Percentiles rank a stretch among this genome's conserved stretches.
These are phyloP conservation scores for Hortiboletus flavorubellus DNA, from an alignment of 768 basidiomycete species.

Conservation along the genomic window DNA sequence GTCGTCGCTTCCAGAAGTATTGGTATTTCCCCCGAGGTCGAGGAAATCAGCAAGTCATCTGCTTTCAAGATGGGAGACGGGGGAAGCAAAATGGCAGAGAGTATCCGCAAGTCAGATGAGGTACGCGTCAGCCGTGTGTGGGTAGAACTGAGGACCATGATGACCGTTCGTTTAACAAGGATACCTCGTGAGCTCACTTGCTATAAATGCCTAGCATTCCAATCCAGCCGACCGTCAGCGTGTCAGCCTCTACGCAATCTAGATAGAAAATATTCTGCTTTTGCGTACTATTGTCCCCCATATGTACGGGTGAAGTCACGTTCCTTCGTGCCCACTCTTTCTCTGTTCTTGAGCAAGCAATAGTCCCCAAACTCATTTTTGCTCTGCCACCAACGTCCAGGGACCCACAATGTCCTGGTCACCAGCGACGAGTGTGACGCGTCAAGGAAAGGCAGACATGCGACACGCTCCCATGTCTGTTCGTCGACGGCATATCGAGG, in stretches of 20 bases:
- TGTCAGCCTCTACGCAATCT: slow-evolving; percentile 20
- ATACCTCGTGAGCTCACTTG: not conserved
- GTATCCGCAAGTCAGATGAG: slow-evolving; percentile 39
- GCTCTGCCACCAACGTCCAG: slow-evolving; percentile 63
- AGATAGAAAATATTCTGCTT: not conserved
- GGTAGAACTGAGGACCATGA: slow-evolving; percentile 12
- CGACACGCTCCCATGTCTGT: slow-evolving; percentile 76
- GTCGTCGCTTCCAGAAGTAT: slow-evolving; percentile 38
- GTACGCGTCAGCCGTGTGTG: slow-evolving; percentile 36
- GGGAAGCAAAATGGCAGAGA: slow-evolving; percentile 36
- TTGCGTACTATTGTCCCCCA: slow-evolving; percentile 8
- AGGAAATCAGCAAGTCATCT: slow-evolving; percentile 33
- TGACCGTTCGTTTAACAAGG: not conserved
- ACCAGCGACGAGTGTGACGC: slow-evolving; percentile 65
- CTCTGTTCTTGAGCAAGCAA: slow-evolving; percentile 74
- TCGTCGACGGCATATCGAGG: slow-evolving; percentile 74
- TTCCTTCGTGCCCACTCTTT: slow-evolving; percentile 28
- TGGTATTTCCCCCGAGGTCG: slow-evolving; percentile 51
- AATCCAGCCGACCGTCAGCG: slow-evolving; percentile 5
- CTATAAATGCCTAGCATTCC: slow-evolving; percentile 20
- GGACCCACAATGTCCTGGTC: slow-evolving; percentile 79
- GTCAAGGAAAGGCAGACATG: slow-evolving; percentile 83
- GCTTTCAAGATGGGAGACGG: slow-evolving; percentile 47
- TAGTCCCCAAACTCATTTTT: slow-evolving; percentile 85
- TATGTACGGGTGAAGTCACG: slow-evolving; percentile 10